These are phyloP conservation scores for Aspergillus quadricinctus DNA, from an alignment of 2,329 filamentous ascomycete species.

Conservation along the genomic window DNA sequence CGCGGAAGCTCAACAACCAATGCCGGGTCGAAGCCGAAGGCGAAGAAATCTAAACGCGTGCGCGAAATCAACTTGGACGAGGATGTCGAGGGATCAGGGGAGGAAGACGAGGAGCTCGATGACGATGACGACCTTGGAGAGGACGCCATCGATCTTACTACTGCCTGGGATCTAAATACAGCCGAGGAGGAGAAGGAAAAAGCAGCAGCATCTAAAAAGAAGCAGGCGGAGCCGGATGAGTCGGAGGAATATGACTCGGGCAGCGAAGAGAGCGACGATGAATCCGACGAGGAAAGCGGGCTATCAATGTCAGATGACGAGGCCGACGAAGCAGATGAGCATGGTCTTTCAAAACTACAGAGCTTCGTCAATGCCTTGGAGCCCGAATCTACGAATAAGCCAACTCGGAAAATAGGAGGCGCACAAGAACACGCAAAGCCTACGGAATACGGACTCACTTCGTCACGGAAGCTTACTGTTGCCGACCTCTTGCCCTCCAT, in stretches of 20 bases:
- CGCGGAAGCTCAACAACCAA: conserved; percentile 52
- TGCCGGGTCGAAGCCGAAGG: conserved; percentile 33
- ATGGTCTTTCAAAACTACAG: conserved; percentile 60
- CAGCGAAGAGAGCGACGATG: conserved; percentile 44
- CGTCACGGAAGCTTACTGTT: conserved; percentile 66
- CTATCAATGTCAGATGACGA: conserved; percentile 40
- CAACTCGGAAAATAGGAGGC: conserved; percentile 35
- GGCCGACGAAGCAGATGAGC: conserved; percentile 39
- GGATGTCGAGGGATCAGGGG: conserved; percentile 44
- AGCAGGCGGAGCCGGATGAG: conserved; percentile 23
- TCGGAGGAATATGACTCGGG: conserved; percentile 40
- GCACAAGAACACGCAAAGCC: conserved; percentile 61
- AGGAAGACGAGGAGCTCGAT: conserved; percentile 35
- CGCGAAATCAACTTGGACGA: conserved; percentile 49
- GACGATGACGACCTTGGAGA: conserved; percentile 61
- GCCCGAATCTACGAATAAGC: conserved; percentile 32
- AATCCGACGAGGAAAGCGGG: conserved; percentile 38
- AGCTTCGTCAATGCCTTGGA: conserved; percentile 65
- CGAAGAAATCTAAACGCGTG: conserved; percentile 18
- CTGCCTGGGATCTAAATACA: conserved; percentile 54
- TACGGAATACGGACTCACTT: conserved; percentile 55
- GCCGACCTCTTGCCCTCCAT: conserved; percentile 70
- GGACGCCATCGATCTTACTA: conserved; percentile 60
- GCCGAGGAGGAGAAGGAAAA: conserved; percentile 37
- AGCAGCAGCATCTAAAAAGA: conserved; percentile 27